Conservation (phyloP, 176 grass and related monocot species). For the Juncus inflexus region DNA sequence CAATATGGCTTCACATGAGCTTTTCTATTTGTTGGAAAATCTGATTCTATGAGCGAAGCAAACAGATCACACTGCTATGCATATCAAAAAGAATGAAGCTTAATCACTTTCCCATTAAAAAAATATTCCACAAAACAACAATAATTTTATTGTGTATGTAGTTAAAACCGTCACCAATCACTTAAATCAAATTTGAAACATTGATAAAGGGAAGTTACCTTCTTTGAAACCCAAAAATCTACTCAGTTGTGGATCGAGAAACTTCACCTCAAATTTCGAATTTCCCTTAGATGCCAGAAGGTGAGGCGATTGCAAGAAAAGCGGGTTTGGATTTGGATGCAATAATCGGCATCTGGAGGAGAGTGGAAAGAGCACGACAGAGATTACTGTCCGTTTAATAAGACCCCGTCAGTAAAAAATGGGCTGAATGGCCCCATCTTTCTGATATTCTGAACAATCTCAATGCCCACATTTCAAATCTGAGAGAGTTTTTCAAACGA, state of each 20-base stretch:
- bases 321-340: slow-evolving; percentile 38
- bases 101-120: slow-evolving; percentile 55
- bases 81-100: no score
- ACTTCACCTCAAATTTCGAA: slow-evolving; percentile 75
- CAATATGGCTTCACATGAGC: slow-evolving; percentile 61
- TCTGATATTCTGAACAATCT: no score
- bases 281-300: slow-evolving; percentile 21
- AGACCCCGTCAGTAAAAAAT: no score
- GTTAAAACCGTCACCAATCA: no score
- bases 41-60: slow-evolving; percentile 72
- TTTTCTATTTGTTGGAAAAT: slow-evolving; percentile 42
- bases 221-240: slow-evolving; percentile 51
- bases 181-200: no score
- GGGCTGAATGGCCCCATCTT: no score
- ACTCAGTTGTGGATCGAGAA: slow-evolving; percentile 42
- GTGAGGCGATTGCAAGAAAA: slow-evolving; percentile 71
- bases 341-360: slow-evolving; percentile 58
- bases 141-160: no score
- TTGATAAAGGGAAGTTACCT: no score
- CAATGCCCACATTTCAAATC: no score
- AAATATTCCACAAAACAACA: slow-evolving; percentile 32
- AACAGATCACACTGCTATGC: slow-evolving; percentile 67
- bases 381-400: no score
- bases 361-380: no score
- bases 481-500: no score